phyloP scores from a whole-genome alignment of 1,284 basidiomycete genomes.

The Malassezia japonica region DNA sequence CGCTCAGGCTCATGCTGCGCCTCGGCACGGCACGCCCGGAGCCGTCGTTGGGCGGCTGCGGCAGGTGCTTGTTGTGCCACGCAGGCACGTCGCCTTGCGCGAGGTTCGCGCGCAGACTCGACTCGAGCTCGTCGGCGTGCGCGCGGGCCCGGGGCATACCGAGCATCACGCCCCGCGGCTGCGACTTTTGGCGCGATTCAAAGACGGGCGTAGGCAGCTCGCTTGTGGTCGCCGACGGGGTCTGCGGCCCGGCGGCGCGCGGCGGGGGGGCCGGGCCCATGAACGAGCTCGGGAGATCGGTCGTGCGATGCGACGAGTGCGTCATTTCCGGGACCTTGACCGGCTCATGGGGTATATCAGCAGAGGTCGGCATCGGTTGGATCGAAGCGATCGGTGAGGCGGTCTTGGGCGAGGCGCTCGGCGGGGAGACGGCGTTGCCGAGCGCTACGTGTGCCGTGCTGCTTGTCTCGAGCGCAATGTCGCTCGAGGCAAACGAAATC shows the following conservation, averaged over 20 bases:
- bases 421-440: constrained; percentile 1
- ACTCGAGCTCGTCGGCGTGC: constrained; percentile 41
- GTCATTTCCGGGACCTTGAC: constrained; percentile 39
- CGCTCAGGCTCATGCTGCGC: constrained; percentile 7
- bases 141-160: constrained; percentile 41
- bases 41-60: neutral
- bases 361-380: constrained; percentile 38
- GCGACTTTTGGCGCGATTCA: constrained; percentile 44
- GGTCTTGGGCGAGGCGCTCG: constrained; percentile 6
- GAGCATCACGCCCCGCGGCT: constrained; percentile 37
- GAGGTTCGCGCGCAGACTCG: neutral
- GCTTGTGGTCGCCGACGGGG: constrained; percentile 14
- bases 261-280: constrained; percentile 10
- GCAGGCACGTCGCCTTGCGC: neutral
- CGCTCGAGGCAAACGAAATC: constrained; percentile 85
- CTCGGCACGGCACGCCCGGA: neutral
- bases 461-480: constrained; percentile 53
- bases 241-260: constrained; percentile 14
- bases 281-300: constrained; percentile 18
- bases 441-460: constrained; percentile 21
- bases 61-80: constrained; percentile 7
- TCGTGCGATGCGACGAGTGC: constrained; percentile 33
- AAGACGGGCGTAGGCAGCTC: constrained; percentile 41
- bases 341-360: constrained; percentile 45
- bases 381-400: constrained; percentile 1